phyloP scores from a whole-genome alignment of 768 basidiomycete genomes.

The Coprinopsis cinerea region DNA sequence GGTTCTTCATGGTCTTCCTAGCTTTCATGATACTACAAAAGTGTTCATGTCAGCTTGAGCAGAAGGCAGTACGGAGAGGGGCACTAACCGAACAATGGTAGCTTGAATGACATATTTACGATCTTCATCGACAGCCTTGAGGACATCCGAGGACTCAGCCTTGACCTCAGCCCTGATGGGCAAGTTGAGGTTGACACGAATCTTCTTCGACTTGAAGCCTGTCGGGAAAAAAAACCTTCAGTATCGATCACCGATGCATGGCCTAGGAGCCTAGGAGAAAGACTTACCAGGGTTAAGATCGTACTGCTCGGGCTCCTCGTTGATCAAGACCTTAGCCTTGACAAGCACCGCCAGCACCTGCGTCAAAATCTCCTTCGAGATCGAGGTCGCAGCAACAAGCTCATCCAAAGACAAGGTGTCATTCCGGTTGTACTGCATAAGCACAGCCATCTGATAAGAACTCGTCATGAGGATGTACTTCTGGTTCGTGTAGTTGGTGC shows the following conservation, averaged over 20 bases:
- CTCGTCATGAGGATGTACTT: conserved; percentile 98
- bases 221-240: neutral
- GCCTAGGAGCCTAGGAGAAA: neutral
- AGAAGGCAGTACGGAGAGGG: neutral
- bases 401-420: conserved; percentile 84
- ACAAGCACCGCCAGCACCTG: conserved; percentile 67
- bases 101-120: conserved; percentile 96
- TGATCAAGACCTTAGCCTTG: conserved; percentile 85
- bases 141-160: conserved; percentile 84
- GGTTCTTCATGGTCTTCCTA: conserved; percentile 92
- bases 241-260: neutral
- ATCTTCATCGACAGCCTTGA: conserved; percentile 96
- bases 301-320: conserved; percentile 85
- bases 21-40: conserved; percentile 83
- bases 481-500: conserved; percentile 89
- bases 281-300: conserved; percentile 75
- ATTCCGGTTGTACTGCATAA: conserved; percentile 90
- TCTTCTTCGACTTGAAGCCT: conserved; percentile 94
- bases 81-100: conserved; percentile 73
- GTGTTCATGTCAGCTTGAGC: conserved; percentile 1
- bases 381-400: conserved; percentile 69
- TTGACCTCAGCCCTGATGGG: conserved; percentile 95
- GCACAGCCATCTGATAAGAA: conserved; percentile 95
- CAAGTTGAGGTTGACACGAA: conserved; percentile 84
- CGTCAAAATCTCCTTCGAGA: conserved; percentile 74